Percentiles rank a stretch among this genome's conserved stretches.
Conservation (phyloP, 495 filamentous ascomycete species). For the Penicillium argentinense region DNA sequence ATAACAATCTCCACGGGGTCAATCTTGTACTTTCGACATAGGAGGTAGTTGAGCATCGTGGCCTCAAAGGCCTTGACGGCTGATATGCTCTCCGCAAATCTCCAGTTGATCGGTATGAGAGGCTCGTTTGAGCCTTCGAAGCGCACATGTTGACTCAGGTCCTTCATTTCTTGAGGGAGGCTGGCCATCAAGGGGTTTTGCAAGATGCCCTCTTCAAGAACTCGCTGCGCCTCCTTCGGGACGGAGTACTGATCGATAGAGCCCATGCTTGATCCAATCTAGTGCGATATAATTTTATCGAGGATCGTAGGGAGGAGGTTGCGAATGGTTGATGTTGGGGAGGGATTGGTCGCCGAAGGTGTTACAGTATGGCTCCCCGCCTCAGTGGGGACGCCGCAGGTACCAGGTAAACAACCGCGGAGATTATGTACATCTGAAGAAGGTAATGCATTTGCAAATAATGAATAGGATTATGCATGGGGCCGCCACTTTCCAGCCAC, state of each 20-base stretch:
- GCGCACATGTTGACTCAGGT: slow-evolving; percentile 1
- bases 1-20: slow-evolving; percentile 39
- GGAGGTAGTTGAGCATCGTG: slow-evolving; percentile 52
- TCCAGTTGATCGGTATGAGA: slow-evolving; percentile 33
- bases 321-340: too few relatives aligned
- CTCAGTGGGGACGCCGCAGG: too few relatives aligned
- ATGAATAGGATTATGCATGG: too few relatives aligned
- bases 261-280: background rate
- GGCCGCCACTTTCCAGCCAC: too few relatives aligned
- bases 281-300: background rate
- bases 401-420: too few relatives aligned
- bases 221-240: background rate
- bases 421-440: too few relatives aligned
- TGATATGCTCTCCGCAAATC: slow-evolving; percentile 57
- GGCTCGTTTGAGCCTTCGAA: slow-evolving; percentile 4
- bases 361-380: too few relatives aligned
- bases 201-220: slow-evolving; percentile 11
- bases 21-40: slow-evolving; percentile 38
- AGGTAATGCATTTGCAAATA: too few relatives aligned
- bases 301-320: background rate
- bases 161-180: background rate
- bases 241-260: background rate
- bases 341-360: too few relatives aligned
- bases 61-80: slow-evolving; percentile 64
- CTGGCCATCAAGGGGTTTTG: slow-evolving; percentile 8